Base-by-base conservation (phyloP, 192 early-diverging fungal species). In the Anaeromyces robustus region DNA sequence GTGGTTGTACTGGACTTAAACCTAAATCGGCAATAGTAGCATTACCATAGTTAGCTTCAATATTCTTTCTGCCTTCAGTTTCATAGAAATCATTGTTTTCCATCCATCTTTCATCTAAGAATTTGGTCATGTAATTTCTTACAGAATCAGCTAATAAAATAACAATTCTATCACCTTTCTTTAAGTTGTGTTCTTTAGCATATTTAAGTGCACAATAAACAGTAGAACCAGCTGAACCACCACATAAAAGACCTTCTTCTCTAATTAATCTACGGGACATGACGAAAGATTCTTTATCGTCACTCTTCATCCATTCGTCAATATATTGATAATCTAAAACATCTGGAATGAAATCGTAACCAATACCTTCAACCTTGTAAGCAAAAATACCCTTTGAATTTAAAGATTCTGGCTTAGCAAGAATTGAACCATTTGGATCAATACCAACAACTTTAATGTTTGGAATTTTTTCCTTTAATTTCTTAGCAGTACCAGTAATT, bases 91-190 rank as follows among this genome's bases (percentile, higher is more conserved):
- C 43, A 22, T 52, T 52, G 43, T 52, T 52, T 52, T 52, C 43
- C 43, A 52, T 52, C 43, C 43, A 52, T 52, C 43, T 52, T 52
- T 52, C 43, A 52, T 52, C 43, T 52, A 99, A 92, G 88, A 97
- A 97, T 86, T 98, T 98, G 83, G 96, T 95, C 97, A 99, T 99
- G 91, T 98, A 99, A 90, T 99, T 99, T 80, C 97, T 91, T 80
- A 98, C 96, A 18, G 96, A 97, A 87, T 99, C 98, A 34, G 98
- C 93, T 77, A 99, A 85, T n/a, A 99, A 86, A 16, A 98, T 96
- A 82, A 98, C 96, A 83, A 92, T 93, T 78, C 95, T 90, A 86
- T 97, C 92, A 78, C 95, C 96, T 39, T 93, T 88, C 81, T 93
- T 94, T 19, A 99, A 52, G 19, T 52, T 52, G 43, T 52, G 87